Conservation (phyloP, 768 basidiomycete species). For the Boletus rubescentipes region DNA sequence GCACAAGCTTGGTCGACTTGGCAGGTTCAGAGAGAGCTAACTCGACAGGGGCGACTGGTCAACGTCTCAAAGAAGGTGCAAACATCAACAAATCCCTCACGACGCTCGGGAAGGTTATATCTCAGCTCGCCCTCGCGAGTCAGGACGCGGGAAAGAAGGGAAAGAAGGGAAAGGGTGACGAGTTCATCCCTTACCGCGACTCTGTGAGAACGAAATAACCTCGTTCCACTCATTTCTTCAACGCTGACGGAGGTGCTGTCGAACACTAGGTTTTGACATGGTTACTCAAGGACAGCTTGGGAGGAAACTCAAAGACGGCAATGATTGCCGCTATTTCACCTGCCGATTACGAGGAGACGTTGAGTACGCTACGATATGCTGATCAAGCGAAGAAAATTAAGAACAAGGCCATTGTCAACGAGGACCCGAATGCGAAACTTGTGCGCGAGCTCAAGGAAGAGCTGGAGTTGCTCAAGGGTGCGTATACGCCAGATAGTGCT, state of each 20-base stretch:
- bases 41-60: constrained; percentile 95
- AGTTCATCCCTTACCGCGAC: constrained; percentile 96
- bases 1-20: constrained; percentile 81
- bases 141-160: constrained; percentile 70
- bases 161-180: constrained; percentile 86
- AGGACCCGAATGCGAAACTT: constrained; percentile 98
- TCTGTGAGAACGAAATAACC: constrained; percentile 58
- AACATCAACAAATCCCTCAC: constrained; percentile 99
- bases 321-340: constrained; percentile 99
- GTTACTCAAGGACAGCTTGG: constrained; percentile 96
- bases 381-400: constrained; percentile 99
- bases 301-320: constrained; percentile 96
- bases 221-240: not conserved
- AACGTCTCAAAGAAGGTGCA: constrained; percentile 94
- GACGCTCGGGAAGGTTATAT: constrained; percentile 97
- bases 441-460: constrained; percentile 99
- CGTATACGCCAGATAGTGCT: constrained; percentile 11
- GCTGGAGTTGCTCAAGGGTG: constrained; percentile 85
- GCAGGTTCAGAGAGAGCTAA: constrained; percentile 97
- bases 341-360: constrained; percentile 97
- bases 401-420: constrained; percentile 99
- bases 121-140: constrained; percentile 70
- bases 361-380: constrained; percentile 95
- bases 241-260: constrained; percentile 5
- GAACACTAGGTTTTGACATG: constrained; percentile 83